phyloP scores from a whole-genome alignment of 2,329 filamentous ascomycete genomes.

The Aspergillus pseudotamarii region DNA sequence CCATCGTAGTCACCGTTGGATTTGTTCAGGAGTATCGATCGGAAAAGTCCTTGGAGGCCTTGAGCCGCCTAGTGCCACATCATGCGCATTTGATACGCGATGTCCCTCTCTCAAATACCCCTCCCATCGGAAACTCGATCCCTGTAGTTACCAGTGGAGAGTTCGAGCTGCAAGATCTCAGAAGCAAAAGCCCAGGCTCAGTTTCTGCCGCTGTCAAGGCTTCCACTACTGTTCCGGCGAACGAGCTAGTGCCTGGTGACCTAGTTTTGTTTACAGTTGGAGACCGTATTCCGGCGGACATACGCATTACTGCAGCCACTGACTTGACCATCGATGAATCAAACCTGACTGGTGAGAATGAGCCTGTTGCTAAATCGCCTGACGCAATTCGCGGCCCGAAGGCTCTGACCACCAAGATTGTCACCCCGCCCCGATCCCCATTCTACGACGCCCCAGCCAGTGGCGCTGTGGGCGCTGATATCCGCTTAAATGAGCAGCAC shows the following conservation, averaged over 20 bases:
- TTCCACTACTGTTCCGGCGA: slow-evolving; percentile 83
- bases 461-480: slow-evolving; percentile 64
- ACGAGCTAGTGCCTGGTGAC: slow-evolving; percentile 87
- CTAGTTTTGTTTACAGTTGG: slow-evolving; percentile 92
- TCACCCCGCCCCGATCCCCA: slow-evolving; percentile 54
- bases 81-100: slow-evolving; percentile 90
- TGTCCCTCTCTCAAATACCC: slow-evolving; percentile 28
- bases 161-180: slow-evolving; percentile 54
- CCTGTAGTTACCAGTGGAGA: slow-evolving; percentile 38
- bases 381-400: slow-evolving; percentile 56
- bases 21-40: slow-evolving; percentile 98
- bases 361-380: slow-evolving; percentile 79
- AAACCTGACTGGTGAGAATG: slow-evolving; percentile 94
- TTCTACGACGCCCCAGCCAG: slow-evolving; percentile 62
- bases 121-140: slow-evolving; percentile 25
- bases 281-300: slow-evolving; percentile 93
- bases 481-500: slow-evolving; percentile 72
- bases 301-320: slow-evolving; percentile 86
- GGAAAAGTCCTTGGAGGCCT: slow-evolving; percentile 93
- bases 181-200: slow-evolving; percentile 52
- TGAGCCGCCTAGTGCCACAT: slow-evolving; percentile 92
- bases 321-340: slow-evolving; percentile 95
- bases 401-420: slow-evolving; percentile 30
- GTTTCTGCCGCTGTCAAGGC: slow-evolving; percentile 69
- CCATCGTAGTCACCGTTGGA: slow-evolving; percentile 93